Percentiles rank a stretch among this genome's conserved stretches.
phyloP scores from a whole-genome alignment of 129 eudicot genomes.

The Artemisia argyi region DNA sequence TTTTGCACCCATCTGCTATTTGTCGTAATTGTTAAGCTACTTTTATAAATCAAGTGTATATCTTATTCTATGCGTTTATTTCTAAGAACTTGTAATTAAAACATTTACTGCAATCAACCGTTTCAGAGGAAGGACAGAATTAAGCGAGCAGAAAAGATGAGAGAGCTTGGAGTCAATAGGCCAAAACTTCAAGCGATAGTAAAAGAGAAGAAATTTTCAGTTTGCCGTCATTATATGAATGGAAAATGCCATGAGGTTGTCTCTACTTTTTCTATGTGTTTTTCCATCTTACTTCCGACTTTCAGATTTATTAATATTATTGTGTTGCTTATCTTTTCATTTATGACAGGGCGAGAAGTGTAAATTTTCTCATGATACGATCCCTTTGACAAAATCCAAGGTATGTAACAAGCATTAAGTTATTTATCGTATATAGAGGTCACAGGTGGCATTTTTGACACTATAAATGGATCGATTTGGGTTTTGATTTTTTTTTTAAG shows the following conservation, averaged over 20 bases:
- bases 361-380: constrained; percentile 82
- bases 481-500: neutral
- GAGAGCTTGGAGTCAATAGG: constrained; percentile 63
- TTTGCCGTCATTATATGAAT: constrained; percentile 71
- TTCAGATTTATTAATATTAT: constrained; percentile 1
- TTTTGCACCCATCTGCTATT: constrained; percentile 4
- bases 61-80: constrained; percentile 2
- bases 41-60: neutral
- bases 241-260: constrained; percentile 94
- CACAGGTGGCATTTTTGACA: neutral
- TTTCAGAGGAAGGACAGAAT: constrained; percentile 61
- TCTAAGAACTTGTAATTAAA: neutral
- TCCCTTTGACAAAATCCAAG: constrained; percentile 86
- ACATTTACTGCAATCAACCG: neutral
- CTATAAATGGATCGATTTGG: neutral
- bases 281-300: neutral
- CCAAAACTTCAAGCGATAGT: constrained; percentile 54
- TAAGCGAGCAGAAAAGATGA: constrained; percentile 62
- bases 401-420: constrained; percentile 28
- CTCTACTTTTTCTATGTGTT: neutral
- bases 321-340: constrained; percentile 3
- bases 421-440: neutral
- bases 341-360: constrained; percentile 82
- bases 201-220: constrained; percentile 51
- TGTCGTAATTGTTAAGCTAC: constrained; percentile 4